phyloP scores from a whole-genome alignment of 768 basidiomycete species.

The Daedalea quercina region DNA sequence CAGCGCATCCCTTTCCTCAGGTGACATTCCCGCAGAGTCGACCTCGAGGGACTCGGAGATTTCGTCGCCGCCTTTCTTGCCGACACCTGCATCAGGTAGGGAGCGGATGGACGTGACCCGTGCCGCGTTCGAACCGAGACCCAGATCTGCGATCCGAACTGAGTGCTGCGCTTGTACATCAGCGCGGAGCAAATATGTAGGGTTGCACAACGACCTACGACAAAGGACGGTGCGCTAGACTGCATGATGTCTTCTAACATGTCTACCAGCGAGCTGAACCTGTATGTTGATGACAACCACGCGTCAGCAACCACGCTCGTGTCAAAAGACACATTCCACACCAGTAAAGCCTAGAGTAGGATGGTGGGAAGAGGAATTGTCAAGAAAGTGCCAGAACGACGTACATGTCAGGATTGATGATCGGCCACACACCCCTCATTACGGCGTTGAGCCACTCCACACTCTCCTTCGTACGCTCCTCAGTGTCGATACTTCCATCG shows the following conservation, averaged over 20 bases:
- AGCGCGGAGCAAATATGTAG: constrained; percentile 16
- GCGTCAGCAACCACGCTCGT: not conserved
- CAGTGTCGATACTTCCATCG: constrained; percentile 19
- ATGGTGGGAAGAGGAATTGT: not conserved
- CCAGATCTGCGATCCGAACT: constrained; percentile 67
- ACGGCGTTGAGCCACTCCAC: constrained; percentile 68
- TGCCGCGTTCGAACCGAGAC: constrained; percentile 60
- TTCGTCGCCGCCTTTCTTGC: constrained; percentile 24
- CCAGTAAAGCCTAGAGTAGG: not conserved
- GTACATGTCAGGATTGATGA: constrained; percentile 59
- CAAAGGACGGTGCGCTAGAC: constrained; percentile 40
- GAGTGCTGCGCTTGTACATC: constrained; percentile 27
- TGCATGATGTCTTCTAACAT: constrained; percentile 59
- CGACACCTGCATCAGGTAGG: constrained; percentile 35
- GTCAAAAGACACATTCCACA: not conserved
- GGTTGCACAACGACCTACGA: constrained; percentile 20
- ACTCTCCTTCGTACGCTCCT: constrained; percentile 26
- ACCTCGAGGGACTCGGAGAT: constrained; percentile 5
- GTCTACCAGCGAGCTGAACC: constrained; percentile 48
- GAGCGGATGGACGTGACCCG: constrained; percentile 65
- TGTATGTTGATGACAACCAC: not conserved
- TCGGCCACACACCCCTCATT: constrained; percentile 59
- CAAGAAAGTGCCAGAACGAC: not conserved
- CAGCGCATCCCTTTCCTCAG: constrained; percentile 20
- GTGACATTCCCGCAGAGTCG: constrained; percentile 3